Evolutionary conservation across 192 early-diverging fungal genomes (phyloP), one percentile per base, ranked within the genome.

Genomic region (Coemansia sp.): DNA sequence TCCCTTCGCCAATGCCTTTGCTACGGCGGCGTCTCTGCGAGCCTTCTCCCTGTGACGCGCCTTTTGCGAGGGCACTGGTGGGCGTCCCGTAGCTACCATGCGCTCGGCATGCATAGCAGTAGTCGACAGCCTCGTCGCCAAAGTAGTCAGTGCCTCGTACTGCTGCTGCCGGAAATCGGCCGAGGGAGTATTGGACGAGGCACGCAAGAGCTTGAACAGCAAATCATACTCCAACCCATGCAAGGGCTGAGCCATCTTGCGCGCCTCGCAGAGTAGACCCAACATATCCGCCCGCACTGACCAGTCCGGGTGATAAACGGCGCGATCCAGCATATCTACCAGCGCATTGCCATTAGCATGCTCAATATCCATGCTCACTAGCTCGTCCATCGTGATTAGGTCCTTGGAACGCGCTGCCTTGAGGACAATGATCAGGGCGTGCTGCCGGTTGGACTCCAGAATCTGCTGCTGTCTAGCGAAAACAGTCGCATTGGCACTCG

Each of bases 161-260:
- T 93, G 76, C 61, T 87, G 87, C 75, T 94, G 92, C 11, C 94
- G 86, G 74, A 93, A 94, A 38, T 94, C 93, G 0, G 92, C 89
- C 21, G 87, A 87, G 21, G 89, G 88, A 14, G 85, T 86, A 39
- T 88, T 90, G 50, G 88, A 60, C 62, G 92, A 93, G 14, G 88
- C 85, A 0, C 83, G 79, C 25, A 96, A 72, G 43, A 92, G 91
- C 25, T 74, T 62, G 60, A 88, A 86, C 26, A 96, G 48, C 56
- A 91, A 72, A 0, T 79, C 67, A n/a, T 89, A 65, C 65, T 96
- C 93, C 12, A 82, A 75, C 8, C 60, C 61, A 21, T 83, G 85
- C 23, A 90, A 83, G 33, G 87, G 85, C 10, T 84, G 82, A 0
- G 89, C 85, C 16, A 86, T 80, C n/a, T 89, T 86, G 48, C 86